These are phyloP conservation scores for Starmerella bombi DNA, from an alignment of 805 yeast genomes.

Conservation along the genomic window DNA sequence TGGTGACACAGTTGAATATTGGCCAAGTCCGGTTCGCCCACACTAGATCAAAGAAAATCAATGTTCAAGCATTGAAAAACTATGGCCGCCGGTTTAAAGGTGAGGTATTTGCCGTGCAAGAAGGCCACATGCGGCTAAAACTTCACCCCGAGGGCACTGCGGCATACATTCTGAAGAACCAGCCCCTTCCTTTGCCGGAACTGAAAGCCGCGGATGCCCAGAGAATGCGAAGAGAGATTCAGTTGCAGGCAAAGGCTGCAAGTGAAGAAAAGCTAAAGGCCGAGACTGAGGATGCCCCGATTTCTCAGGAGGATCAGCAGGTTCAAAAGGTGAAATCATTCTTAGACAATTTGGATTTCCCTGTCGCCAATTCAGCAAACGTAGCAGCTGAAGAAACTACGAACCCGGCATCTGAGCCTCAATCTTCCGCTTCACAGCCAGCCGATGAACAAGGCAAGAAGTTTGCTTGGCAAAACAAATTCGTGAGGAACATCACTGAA, in stretches of 20 bases:
- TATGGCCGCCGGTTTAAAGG: conserved; percentile 55
- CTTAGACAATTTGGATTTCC: conserved; percentile 19
- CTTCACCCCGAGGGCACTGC: conserved; percentile 65
- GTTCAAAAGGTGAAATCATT: conserved; percentile 11
- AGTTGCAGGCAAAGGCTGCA: conserved; percentile 4
- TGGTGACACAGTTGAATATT: background rate
- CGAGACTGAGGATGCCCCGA: background rate
- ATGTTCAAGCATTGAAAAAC: conserved; percentile 64
- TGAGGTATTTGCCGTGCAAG: conserved; percentile 58
- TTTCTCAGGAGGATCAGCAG: background rate
- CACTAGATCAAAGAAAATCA: conserved; percentile 29
- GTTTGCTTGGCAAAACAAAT: conserved; percentile 22
- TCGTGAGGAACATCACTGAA: conserved; percentile 14
- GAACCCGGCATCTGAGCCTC: background rate
- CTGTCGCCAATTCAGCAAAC: conserved; percentile 5
- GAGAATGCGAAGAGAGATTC: conserved; percentile 5
- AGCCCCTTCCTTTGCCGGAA: conserved; percentile 23
- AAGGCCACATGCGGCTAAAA: conserved; percentile 70
- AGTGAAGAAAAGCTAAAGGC: conserved; percentile 2
- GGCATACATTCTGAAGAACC: conserved; percentile 39
- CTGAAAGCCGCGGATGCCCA: conserved; percentile 10
- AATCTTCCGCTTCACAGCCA: background rate
- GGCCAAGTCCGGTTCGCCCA: conserved; percentile 13
- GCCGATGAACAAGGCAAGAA: conserved; percentile 1
- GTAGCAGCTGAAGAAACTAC: background rate